Percentiles rank a stretch among this genome's conserved stretches.
phyloP scores from a whole-genome alignment of 2,329 filamentous ascomycete species.

The Mariannaea sp. region DNA sequence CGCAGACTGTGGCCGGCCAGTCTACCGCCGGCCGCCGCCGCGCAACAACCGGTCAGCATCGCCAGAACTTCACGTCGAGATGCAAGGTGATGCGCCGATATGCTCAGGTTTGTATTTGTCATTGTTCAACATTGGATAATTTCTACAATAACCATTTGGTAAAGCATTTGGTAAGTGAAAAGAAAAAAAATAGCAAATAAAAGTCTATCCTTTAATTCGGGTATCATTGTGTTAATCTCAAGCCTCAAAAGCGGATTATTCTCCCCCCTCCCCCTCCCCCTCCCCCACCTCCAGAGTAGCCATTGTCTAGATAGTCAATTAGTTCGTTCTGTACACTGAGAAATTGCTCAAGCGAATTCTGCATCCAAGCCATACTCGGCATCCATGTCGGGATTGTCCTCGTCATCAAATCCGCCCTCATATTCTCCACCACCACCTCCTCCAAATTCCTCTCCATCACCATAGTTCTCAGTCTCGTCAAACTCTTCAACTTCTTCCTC shows the following conservation, averaged over 20 bases:
- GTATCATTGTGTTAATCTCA: conserved; percentile 6
- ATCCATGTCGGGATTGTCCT: conserved; percentile 46
- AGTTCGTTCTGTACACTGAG: not conserved
- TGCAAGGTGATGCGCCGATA: too few relatives aligned
- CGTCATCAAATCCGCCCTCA: conserved; percentile 44
- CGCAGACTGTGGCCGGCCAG: not conserved
- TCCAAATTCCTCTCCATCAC: conserved; percentile 42
- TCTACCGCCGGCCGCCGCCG: not conserved
- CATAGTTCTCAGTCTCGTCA: conserved; percentile 43
- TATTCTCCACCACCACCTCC: conserved; percentile 39
- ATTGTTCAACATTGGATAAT: not conserved
- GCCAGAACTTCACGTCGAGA: not conserved
- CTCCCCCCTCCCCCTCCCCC: not conserved
- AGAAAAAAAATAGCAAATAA: not conserved
- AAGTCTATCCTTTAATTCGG: conserved; percentile 7
- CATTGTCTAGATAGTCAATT: too few relatives aligned
- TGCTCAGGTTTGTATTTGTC: too few relatives aligned
- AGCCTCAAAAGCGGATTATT: not conserved
- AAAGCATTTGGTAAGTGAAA: too few relatives aligned
- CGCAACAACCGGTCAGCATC: not conserved
- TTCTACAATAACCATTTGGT: not conserved
- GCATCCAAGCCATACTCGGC: conserved; percentile 43
- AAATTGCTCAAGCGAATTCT: conserved; percentile 29
- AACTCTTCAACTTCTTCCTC: conserved; percentile 45
- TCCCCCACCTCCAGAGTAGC: too few relatives aligned